These are phyloP conservation scores for sorghum (Sorghum bicolor) DNA, from an alignment of 176 grass and related monocot species.

Conservation along the genomic window Sorghum_bicolor_NCBIv3 NC_012875.2:60244501-60245000, in stretches of 20 bases:
- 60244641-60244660: constrained; percentile 40
- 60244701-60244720: constrained; percentile 79
- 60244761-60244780: neutral
- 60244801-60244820: neutral
- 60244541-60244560: neutral
- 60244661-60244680: constrained; percentile 72
- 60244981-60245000: constrained; percentile 73
- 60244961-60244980: constrained; percentile 20
- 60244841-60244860: neutral
- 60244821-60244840: neutral
- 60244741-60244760: constrained; percentile 51
- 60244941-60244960: constrained; percentile 62
- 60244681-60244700: constrained; percentile 73
- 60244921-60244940: constrained; percentile 57
- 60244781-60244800: neutral
- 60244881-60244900: neutral
- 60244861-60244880: neutral
- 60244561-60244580: neutral
- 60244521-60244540: constrained; percentile 16
- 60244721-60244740: constrained; percentile 65
- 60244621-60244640: neutral
- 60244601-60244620: neutral
- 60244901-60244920: constrained; percentile 78
- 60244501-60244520: constrained; percentile 48
- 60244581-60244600: neutral